phyloP scores from a whole-genome alignment of 805 yeast genomes.

The Ogataea ganodermae region DNA sequence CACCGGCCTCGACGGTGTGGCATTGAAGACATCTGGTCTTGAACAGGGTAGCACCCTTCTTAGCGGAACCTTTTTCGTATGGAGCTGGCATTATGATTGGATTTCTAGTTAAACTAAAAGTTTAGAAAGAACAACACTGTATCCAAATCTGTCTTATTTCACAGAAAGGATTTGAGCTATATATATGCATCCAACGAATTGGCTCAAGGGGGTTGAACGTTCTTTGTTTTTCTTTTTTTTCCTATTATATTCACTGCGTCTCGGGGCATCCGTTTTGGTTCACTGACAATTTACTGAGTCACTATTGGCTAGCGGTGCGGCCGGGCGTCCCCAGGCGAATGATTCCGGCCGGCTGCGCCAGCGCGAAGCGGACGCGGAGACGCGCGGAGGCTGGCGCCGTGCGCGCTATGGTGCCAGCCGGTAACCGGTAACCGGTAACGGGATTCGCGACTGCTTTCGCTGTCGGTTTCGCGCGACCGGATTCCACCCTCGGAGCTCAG shows the following conservation, averaged over 20 bases:
- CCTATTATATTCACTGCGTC: slow-evolving; percentile 9
- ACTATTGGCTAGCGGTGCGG: slow-evolving; percentile 12
- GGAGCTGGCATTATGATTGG: slow-evolving; percentile 41
- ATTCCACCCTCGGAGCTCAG: no score
- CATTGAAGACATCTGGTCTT: slow-evolving; percentile 99
- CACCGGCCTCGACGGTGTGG: slow-evolving; percentile 95
- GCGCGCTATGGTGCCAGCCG: no score
- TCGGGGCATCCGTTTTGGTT: slow-evolving; percentile 9
- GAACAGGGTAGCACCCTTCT: slow-evolving; percentile 97
- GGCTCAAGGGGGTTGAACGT: slow-evolving; percentile 4
- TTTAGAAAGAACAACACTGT: background rate
- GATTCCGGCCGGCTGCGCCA: no score
- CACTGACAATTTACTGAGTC: slow-evolving; percentile 18
- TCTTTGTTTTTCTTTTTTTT: slow-evolving; percentile 10
- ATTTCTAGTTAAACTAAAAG: background rate
- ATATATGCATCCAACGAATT: slow-evolving; percentile 7
- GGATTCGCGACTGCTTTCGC: background rate
- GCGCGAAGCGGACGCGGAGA: no score
- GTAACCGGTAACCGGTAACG: background rate
- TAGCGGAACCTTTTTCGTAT: slow-evolving; percentile 59
- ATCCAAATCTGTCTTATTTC: background rate
- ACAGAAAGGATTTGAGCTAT: slow-evolving; percentile 5
- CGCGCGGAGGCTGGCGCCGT: no score
- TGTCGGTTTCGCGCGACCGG: no score
- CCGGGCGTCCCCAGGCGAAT: background rate